Evolutionary conservation across 805 yeast species (phyloP).

Genomic region (Starmerella stellata): DNA sequence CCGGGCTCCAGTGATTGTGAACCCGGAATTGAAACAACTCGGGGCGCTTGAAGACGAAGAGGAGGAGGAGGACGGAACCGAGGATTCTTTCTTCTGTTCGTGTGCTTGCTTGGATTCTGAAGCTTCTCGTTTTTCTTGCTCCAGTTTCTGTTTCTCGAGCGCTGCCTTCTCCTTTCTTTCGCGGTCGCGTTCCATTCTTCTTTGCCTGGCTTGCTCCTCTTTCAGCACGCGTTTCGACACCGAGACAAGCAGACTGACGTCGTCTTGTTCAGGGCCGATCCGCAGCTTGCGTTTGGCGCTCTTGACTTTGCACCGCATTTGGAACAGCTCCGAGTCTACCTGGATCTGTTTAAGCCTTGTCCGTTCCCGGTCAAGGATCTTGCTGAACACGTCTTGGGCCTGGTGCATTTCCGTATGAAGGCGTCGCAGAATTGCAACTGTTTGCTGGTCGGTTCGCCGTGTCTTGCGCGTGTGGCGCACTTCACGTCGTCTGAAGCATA

Average conservation of each 20-base stretch:
- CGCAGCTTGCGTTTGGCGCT: constrained; percentile 55
- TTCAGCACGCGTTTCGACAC: constrained; percentile 43
- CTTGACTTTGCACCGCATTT: constrained; percentile 54
- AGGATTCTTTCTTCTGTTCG: constrained; percentile 20
- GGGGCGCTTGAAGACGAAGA: constrained; percentile 1
- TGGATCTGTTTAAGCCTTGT: constrained; percentile 43
- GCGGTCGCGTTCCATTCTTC: constrained; percentile 13
- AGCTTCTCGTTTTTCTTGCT: constrained; percentile 12
- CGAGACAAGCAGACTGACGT: constrained; percentile 63
- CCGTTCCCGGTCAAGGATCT: constrained; percentile 60
- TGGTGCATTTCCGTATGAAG: constrained; percentile 59
- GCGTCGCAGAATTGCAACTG: constrained; percentile 62
- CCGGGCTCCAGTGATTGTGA: constrained; percentile 44
- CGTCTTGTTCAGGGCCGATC: constrained; percentile 38
- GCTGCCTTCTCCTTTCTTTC: constrained; percentile 11
- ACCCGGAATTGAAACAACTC: constrained; percentile 1
- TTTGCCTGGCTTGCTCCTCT: constrained; percentile 15
- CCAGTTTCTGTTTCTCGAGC: constrained; percentile 13
- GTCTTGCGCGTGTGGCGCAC: constrained; percentile 91
- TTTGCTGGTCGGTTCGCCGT: constrained; percentile 78
- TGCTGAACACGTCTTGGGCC: constrained; percentile 49
- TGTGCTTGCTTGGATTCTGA: constrained; percentile 10
- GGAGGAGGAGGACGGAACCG: too few species aligned
- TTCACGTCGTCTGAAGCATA: constrained; percentile 88
- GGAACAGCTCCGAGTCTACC: constrained; percentile 49